These are phyloP conservation scores for Pigoraptor vietnamica DNA, from an alignment of 78 protist species.

Conservation along the genomic window DNA sequence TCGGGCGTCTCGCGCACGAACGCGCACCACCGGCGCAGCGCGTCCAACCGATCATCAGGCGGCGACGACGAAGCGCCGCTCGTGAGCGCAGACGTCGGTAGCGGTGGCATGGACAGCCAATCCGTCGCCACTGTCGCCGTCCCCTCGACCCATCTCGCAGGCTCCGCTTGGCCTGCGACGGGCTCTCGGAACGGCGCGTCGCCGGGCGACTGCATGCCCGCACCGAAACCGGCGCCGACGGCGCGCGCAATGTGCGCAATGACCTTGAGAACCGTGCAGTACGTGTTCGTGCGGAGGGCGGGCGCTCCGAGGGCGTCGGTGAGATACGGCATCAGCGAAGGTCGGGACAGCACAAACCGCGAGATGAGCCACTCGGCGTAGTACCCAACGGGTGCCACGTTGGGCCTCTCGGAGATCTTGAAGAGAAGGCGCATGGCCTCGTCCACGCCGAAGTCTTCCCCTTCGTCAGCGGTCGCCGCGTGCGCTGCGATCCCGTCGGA, in stretches of 20 bases:
- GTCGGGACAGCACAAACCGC: not conserved
- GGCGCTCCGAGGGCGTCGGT: not conserved
- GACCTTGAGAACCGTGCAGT: not conserved
- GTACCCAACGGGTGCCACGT: not conserved
- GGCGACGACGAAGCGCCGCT: too few species aligned
- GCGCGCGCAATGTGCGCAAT: not conserved
- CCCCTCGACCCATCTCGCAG: too few species aligned
- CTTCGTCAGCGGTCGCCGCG: not conserved
- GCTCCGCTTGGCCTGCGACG: too few species aligned
- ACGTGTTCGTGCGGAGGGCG: not conserved
- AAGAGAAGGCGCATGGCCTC: too few species aligned
- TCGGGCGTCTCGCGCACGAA: not conserved
- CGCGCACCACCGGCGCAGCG: not conserved
- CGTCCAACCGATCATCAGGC: too few species aligned
- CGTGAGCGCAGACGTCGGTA: too few species aligned
- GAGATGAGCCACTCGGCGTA: not conserved
- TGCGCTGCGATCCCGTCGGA: not conserved
- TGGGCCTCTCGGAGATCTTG: not conserved
- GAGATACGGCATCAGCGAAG: not conserved
- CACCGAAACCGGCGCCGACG: not conserved
- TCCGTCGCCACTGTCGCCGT: too few species aligned
- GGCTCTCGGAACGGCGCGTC: too few species aligned
- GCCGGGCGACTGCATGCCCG: not conserved
- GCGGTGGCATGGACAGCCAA: too few species aligned
- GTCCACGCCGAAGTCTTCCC: not conserved